Conservation (phyloP, 2,329 filamentous ascomycete species). For the Colletotrichum tropicale region DNA sequence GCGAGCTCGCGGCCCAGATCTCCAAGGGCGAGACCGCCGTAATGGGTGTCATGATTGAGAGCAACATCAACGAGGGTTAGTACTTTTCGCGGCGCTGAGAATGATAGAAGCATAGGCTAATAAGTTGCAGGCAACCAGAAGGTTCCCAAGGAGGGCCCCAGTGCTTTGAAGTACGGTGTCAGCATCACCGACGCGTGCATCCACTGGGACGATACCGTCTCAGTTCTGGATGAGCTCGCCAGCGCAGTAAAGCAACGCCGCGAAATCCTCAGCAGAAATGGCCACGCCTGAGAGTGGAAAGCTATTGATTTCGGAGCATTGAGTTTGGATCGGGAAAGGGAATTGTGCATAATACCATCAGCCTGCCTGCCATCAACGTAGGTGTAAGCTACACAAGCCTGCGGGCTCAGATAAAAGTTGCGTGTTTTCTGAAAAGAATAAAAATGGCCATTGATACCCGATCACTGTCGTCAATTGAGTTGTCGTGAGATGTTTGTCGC, state of each 20-base stretch:
- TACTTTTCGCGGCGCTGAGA: not conserved
- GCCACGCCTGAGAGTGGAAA: not conserved
- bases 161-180: slow-evolving; percentile 88
- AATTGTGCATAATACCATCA: not conserved
- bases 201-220: slow-evolving; percentile 87
- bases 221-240: slow-evolving; percentile 78
- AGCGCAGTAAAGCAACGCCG: slow-evolving; percentile 79
- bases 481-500: not conserved
- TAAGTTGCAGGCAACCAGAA: slow-evolving; percentile 77
- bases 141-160: slow-evolving; percentile 84
- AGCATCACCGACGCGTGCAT: slow-evolving; percentile 99
- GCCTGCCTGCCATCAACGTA: not conserved
- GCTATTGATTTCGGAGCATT: not conserved
- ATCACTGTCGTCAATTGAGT: not conserved
- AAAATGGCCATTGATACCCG: not conserved
- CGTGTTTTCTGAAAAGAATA: not conserved
- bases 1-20: slow-evolving; percentile 82
- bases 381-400: not conserved
- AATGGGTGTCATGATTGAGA: slow-evolving; percentile 99
- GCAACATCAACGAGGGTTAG: slow-evolving; percentile 90
- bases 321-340: not conserved
- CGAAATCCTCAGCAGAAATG: slow-evolving; percentile 36
- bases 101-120: slow-evolving; percentile 26
- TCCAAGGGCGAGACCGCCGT: slow-evolving; percentile 82
- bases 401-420: not conserved